Evolutionary conservation across 306 rosid species (phyloP), one percentile per base, ranked within the genome.

Genomic region (Lablab purpureus): DNA sequence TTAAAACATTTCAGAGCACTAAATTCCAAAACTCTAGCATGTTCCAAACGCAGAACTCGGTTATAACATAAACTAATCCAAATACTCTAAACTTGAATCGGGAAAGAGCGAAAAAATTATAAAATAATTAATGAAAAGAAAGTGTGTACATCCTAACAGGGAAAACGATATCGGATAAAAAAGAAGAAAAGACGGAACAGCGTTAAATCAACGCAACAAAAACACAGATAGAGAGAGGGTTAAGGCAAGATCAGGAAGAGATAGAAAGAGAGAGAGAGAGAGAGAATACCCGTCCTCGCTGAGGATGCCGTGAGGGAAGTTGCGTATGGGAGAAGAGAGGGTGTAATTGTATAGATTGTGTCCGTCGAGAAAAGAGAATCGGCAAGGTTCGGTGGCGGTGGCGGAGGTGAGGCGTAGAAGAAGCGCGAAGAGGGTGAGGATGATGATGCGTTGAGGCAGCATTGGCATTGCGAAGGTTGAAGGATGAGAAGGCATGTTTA

Each of bases 231-330:
- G 28, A 60, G 75, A 7, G 12, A 49, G 59, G 25, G 71, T 27
- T 12, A 13, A 14, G 45, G 54, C 32, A 52, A 62, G 85, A 87
- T 82, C 85, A 80, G 40, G 0, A 12, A 41, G 12, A 62, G 30
- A 14, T n/a, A n/a, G n/a, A n/a, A n/a, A n/a, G n/a, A n/a, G n/a
- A n/a, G n/a, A n/a, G 7, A 55, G 40, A 37, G 69, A 74, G 43
- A 74, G 78, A 36, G 45, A 43, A 73, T 69, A 94, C 97, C 99
- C 99, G 87, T 95, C 98, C 90, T 95, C 99, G 83, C 97, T 95
- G 87, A 86, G 92, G 67, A 90, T 59, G 78, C 99, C 99, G 40
- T 91, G 99, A 82, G 98, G 97, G 71, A 81, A 90, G 76, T 82
- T 59, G 19, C 86, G 89, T 49, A 79, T 70, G 27, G 97, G 94